phyloP scores from a whole-genome alignment of 345 rosid genomes.

The Murraya paniculata region DNA sequence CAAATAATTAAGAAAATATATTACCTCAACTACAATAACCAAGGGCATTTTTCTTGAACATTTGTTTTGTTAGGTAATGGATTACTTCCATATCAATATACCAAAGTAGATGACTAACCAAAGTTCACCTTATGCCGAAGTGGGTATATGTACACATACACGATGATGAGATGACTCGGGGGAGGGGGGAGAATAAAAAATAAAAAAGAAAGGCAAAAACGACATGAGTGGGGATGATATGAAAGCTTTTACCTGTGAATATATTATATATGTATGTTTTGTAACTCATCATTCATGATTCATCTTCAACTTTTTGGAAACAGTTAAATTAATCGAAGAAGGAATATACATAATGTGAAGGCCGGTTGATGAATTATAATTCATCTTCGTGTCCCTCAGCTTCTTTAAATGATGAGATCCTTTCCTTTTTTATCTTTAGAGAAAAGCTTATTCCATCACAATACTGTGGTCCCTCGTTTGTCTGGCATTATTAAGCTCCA shows the following conservation, averaged over 20 bases:
- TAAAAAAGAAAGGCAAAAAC: not conserved
- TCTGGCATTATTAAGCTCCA: not conserved
- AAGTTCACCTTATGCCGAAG: constrained; percentile 16
- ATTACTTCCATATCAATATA: too few relatives aligned
- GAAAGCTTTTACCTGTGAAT: constrained; percentile 20
- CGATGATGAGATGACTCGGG: constrained; percentile 2
- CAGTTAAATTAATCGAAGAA: constrained; percentile 13
- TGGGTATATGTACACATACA: not conserved
- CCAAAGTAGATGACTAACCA: constrained; percentile 1
- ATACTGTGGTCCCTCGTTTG: constrained; percentile 28
- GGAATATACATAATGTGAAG: constrained; percentile 9
- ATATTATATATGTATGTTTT: not conserved
- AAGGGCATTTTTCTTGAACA: too few relatives aligned
- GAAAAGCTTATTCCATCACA: not conserved
- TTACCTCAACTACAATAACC: too few relatives aligned
- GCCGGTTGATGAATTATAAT: not conserved
- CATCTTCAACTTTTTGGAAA: constrained; percentile 13
- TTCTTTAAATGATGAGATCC: constrained; percentile 20
- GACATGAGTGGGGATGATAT: not conserved
- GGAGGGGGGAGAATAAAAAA: not conserved
- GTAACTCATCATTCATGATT: not conserved
- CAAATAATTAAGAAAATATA: too few relatives aligned
- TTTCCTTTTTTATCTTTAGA: constrained; percentile 3
- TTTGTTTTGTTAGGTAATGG: too few relatives aligned
- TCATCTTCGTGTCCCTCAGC: constrained; percentile 23